A percentile compares a stretch with the other conserved stretches of the same genome.
Evolutionary conservation across 139 green algal species (phyloP).

Genomic region (Chloropicon primus): DNA sequence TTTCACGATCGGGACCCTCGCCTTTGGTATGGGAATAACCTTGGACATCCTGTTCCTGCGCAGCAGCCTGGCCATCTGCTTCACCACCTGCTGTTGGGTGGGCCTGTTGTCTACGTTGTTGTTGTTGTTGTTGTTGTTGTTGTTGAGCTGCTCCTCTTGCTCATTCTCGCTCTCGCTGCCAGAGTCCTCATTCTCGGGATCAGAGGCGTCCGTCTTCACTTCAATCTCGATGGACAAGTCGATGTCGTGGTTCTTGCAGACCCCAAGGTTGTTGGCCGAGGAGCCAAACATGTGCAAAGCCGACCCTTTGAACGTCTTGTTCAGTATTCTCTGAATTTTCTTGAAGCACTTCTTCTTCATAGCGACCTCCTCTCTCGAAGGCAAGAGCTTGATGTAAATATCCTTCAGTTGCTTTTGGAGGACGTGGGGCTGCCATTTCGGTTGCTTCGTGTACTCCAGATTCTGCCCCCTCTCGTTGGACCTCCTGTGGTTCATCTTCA

Average conservation of each 20-base stretch:
- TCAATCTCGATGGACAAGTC: constrained; percentile 24
- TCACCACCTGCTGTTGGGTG: constrained; percentile 15
- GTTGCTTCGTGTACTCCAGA: not conserved
- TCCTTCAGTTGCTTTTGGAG: not conserved
- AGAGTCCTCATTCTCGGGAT: constrained; percentile 1
- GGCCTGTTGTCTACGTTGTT: not conserved
- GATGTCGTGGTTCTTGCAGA: constrained; percentile 19
- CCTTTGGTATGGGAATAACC: constrained; percentile 21
- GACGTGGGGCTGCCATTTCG: not conserved
- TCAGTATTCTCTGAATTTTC: not conserved
- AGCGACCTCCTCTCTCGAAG: not conserved
- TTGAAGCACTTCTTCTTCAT: not conserved
- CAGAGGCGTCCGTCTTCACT: not conserved
- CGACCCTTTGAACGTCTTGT: not conserved
- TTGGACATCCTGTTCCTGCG: not conserved
- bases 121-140: constrained; percentile 10
- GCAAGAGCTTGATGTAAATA: not conserved
- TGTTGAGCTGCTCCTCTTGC: not conserved
- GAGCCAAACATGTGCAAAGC: constrained; percentile 24
- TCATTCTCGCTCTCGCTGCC: too few species aligned
- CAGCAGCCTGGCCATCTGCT: not conserved
- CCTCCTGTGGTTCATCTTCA: not conserved
- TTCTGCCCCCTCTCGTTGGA: not conserved
- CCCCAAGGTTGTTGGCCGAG: constrained; percentile 23
- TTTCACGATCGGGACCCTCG: constrained; percentile 78